phyloP scores from a whole-genome alignment of 441 rosid species.

The Euphorbia neoarborescens region DNA sequence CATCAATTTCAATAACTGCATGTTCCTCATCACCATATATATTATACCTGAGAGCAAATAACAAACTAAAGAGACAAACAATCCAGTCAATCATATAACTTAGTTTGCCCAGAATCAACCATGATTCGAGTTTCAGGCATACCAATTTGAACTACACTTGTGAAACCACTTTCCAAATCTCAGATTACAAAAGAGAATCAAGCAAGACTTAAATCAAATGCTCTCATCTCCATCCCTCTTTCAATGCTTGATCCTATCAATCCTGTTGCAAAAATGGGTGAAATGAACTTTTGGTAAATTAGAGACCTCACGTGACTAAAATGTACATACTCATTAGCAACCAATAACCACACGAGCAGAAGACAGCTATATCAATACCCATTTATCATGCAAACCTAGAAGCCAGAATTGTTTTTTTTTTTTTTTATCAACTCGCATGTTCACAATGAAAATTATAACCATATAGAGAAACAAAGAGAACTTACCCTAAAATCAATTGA shows the following conservation, averaged over 20 bases:
- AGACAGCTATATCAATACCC: not conserved
- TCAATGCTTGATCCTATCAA: conserved; percentile 15
- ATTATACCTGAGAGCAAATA: not conserved
- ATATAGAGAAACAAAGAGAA: conserved; percentile 3
- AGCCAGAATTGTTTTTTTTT: not conserved
- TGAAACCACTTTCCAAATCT: conserved; percentile 13
- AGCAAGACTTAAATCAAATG: conserved; percentile 15
- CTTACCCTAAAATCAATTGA: conserved; percentile 30
- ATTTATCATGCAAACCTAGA: not conserved
- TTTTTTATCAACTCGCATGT: not conserved
- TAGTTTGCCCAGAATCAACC: conserved; percentile 8
- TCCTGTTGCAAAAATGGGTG: conserved; percentile 18
- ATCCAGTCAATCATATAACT: conserved; percentile 1
- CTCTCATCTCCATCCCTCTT: not conserved
- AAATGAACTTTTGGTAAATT: not conserved
- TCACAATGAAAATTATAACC: not conserved
- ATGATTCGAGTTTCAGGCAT: not conserved
- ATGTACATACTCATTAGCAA: not conserved
- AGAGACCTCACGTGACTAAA: not conserved
- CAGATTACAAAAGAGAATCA: conserved; percentile 1
- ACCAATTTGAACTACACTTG: conserved; percentile 17
- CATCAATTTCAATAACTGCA: not conserved
- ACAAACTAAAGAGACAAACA: conserved; percentile 2
- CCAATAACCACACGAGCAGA: not conserved
- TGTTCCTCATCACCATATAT: not conserved